Conservation (phyloP, 2,329 filamentous ascomycete species). For the Penicillium sp. region DNA sequence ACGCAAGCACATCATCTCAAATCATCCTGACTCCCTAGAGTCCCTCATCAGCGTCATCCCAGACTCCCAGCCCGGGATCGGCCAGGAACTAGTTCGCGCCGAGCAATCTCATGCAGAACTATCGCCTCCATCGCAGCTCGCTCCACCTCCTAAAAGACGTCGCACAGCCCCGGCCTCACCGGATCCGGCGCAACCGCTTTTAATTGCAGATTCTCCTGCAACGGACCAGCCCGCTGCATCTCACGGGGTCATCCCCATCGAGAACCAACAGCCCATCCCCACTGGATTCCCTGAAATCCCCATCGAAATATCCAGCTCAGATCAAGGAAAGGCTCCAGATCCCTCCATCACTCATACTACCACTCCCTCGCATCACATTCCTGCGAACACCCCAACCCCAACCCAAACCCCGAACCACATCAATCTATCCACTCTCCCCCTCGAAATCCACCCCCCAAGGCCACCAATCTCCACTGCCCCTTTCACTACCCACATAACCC, state of each 20-base stretch:
- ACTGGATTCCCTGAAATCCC: neutral
- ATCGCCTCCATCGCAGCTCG: neutral
- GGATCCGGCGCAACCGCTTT: neutral
- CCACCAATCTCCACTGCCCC: slow-evolving; percentile 51
- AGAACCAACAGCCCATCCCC: neutral
- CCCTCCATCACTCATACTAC: neutral
- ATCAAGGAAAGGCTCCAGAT: neutral
- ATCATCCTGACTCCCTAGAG: slow-evolving; percentile 28
- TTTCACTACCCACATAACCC: slow-evolving; percentile 59
- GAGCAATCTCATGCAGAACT: neutral
- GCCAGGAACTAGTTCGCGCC: slow-evolving; percentile 3
- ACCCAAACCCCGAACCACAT: neutral
- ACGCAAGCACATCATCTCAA: slow-evolving; percentile 1
- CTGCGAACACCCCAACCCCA: neutral
- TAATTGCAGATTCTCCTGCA: neutral
- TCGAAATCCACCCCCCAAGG: slow-evolving; percentile 53
- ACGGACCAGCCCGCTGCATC: neutral
- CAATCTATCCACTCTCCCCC: slow-evolving; percentile 27
- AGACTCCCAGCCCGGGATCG: slow-evolving; percentile 38
- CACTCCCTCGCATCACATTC: neutral
- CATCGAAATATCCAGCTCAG: neutral
- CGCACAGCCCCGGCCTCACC: neutral
- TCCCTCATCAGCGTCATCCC: slow-evolving; percentile 42
- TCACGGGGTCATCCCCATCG: neutral
- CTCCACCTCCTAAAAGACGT: slow-evolving; percentile 4